Percentiles rank a stretch among this genome's conserved stretches.
phyloP scores from a whole-genome alignment of 2,329 filamentous ascomycete species.

The Pseudogymnoascus sp. region DNA sequence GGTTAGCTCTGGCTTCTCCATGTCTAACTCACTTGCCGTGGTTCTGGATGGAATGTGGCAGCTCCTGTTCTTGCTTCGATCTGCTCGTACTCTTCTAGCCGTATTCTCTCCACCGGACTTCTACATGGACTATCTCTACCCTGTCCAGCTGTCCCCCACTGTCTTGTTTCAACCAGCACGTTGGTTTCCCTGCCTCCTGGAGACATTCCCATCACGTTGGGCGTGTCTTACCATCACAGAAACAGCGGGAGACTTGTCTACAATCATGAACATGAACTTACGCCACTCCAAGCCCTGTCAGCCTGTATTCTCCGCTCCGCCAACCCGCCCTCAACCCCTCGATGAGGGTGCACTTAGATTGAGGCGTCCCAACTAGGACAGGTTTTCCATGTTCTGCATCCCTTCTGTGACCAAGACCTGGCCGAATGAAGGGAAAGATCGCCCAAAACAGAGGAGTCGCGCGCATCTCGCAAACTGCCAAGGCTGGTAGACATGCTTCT shows the following conservation, averaged over 20 bases:
- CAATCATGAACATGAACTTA: neutral
- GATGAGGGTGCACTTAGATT: neutral
- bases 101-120: neutral
- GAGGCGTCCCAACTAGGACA: neutral
- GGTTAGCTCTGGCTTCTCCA: neutral
- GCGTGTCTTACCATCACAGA: slow-evolving; percentile 1
- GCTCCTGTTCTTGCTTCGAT: neutral
- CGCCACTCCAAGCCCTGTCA: neutral
- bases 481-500: neutral
- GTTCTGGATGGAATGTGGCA: neutral
- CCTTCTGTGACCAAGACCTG: neutral
- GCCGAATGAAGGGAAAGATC: neutral
- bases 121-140: neutral
- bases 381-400: neutral
- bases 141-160: neutral
- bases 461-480: neutral
- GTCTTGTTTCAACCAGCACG: neutral
- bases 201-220: neutral
- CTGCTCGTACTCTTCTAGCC: neutral
- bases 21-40: neutral
- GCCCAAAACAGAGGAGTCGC: neutral
- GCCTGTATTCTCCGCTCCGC: neutral
- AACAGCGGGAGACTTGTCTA: neutral
- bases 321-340: neutral
- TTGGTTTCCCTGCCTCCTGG: neutral